phyloP scores from a whole-genome alignment of 257 asterid genomes.

The Petunia axillaris region DNA sequence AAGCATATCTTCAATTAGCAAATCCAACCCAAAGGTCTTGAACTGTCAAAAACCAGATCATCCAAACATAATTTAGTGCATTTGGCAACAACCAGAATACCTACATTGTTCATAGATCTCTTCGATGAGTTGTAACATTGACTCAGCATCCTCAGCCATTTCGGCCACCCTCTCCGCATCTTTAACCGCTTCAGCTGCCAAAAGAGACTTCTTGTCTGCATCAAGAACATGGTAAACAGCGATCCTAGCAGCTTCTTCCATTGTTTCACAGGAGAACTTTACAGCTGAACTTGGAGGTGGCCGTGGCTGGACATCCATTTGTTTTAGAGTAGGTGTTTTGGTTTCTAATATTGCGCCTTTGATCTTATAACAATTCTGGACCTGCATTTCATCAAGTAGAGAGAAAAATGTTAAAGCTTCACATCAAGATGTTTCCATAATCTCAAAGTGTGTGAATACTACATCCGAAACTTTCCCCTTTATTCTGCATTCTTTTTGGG shows the following conservation, averaged over 20 bases:
- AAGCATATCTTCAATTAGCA: neutral
- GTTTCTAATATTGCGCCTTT: constrained; percentile 37
- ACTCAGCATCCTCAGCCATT: constrained; percentile 55
- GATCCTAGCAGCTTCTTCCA: constrained; percentile 41
- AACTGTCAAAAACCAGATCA: neutral
- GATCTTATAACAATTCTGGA: constrained; percentile 43
- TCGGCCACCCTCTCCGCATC: constrained; percentile 51
- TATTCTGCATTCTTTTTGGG: neutral
- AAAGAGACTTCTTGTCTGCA: constrained; percentile 50
- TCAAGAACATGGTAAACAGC: constrained; percentile 53
- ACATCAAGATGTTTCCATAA: neutral
- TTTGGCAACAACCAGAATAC: neutral
- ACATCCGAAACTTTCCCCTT: neutral
- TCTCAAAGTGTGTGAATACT: neutral
- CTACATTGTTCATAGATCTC: constrained; percentile 42
- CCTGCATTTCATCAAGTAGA: constrained; percentile 40
- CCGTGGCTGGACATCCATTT: constrained; percentile 32
- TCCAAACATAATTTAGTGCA: neutral
- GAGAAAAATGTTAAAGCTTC: constrained; percentile 6
- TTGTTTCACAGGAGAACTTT: constrained; percentile 32
- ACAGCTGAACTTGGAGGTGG: constrained; percentile 28
- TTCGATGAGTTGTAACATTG: constrained; percentile 33
- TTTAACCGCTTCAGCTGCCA: constrained; percentile 52
- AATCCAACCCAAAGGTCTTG: neutral
- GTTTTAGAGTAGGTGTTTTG: constrained; percentile 37